Base-by-base conservation (phyloP, 169 alveolate species). In the Plasmodium knowlesi region DNA sequence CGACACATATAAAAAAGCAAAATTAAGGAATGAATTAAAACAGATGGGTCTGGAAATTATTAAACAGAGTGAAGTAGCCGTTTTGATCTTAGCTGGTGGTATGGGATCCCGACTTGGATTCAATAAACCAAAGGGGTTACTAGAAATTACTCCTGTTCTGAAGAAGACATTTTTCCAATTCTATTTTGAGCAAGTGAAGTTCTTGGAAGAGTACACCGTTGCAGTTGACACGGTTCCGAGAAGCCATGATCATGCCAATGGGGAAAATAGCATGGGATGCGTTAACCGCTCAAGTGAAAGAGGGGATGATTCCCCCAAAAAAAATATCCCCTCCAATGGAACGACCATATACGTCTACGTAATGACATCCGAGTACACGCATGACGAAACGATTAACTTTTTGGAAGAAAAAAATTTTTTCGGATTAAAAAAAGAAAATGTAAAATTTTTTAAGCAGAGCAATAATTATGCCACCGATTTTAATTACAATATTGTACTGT, bases 81-180 rank as follows among this genome's bases (percentile, higher is more conserved):
- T 96, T 50, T 78, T 96, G 74, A 92, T 96, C 53, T 95, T 96
- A 72, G 94, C 97, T 28, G 97, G 97, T 22, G 97, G 97, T 5
- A 89, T 83, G 70, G 96, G 96, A 4, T 92, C 96, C 37, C 39
- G 97, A 5, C 81, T 96, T 43, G 96, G 96, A 5, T 50, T 82
- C 25, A 70, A 70, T 34, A 73, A 83, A 16, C 94, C 96, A 5
- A 96, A 96, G 84, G 95, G 96, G 32, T 57, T 94, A 22, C 72
- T 96, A 22, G 96, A 95, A 72, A 86, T 96, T 9, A 93, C 97
- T 3, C 95, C 96, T 19, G 78, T 95, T 30, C 74, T 74, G 30
- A 46, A 94, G 57, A 96, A 96, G 93, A 92, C 96, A 12, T 93
- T 96, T 70, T 89, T 96, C 61, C 97, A 96, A 81, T 82, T 93